Evolutionary conservation across 495 filamentous ascomycete species (phyloP).

Genomic region (Aspergillus egyptiacus): DNA sequence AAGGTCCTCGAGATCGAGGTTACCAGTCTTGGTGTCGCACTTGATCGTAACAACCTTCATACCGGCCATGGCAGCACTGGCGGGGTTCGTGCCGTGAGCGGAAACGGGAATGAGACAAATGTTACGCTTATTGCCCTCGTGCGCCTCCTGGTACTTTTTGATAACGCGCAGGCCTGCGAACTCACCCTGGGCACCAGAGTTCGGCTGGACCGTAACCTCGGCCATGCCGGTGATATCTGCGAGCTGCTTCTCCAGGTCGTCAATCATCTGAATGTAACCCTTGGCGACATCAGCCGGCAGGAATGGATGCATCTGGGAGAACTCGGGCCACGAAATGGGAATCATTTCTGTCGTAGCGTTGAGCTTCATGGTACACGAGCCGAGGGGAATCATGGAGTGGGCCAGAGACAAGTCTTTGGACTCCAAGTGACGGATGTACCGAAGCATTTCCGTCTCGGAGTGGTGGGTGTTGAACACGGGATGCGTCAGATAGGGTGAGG

Average conservation of each 20-base stretch:
- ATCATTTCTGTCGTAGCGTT: constrained; percentile 95
- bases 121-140: constrained; percentile 65
- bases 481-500: constrained; percentile 74
- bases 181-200: constrained; percentile 95
- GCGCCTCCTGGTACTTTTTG: constrained; percentile 73
- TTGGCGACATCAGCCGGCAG: constrained; percentile 54
- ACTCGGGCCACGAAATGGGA: constrained; percentile 78
- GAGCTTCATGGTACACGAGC: constrained; percentile 99
- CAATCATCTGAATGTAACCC: constrained; percentile 66
- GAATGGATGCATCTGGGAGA: constrained; percentile 83
- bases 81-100: constrained; percentile 95
- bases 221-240: constrained; percentile 87
- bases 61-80: constrained; percentile 93
- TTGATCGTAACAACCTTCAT: constrained; percentile 96
- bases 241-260: constrained; percentile 69
- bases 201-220: constrained; percentile 85
- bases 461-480: constrained; percentile 96
- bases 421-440: constrained; percentile 91
- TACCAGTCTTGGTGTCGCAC: constrained; percentile 81
- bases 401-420: constrained; percentile 93
- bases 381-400: constrained; percentile 99
- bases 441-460: constrained; percentile 91
- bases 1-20: constrained; percentile 83
- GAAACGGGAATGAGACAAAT: constrained; percentile 96
- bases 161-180: constrained; percentile 93